Evolutionary conservation across 2,329 filamentous ascomycete genomes (phyloP), one percentile per base, ranked within the genome.

Genomic region (Cytospora paraplurivora): DNA sequence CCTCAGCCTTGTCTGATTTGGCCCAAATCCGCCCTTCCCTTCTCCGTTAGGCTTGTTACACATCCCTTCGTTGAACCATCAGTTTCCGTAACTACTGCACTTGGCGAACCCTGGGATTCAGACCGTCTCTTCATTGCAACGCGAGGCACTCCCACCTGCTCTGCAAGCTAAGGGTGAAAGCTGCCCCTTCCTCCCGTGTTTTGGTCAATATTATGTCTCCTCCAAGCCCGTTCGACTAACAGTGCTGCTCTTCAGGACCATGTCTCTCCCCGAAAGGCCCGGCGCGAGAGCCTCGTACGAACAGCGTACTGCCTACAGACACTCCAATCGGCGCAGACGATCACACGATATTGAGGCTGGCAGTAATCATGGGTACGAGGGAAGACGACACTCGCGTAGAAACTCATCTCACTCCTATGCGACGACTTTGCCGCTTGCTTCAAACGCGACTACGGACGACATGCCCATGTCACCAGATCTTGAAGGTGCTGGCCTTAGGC

Each of bases 331-430:
- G 71, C 87, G 89, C 69, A 81, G 79, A 59, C 84, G 84, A 64
- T 85, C 86, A 55, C 83, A 83, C 63, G 91, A 96, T 73, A 79
- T 91, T 71, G 92, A 96, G 74, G 80, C 87, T 44, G 87, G 85
- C 62, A 15, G 19, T 52, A 34, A n/a, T 47, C 56, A 58, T 47
- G 54, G 54, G 58, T 56, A 56, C 21, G 61, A 66, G 38, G 56
- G 53, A 34, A 61, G 55, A 12, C 34, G 53, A 44, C 64, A 63
- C 32, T 58, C 64, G 54, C 64, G 64, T 66, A 76, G 77, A 56
- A 84, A 83, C 68, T 88, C 86, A 67, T 79, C 77, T 69, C 81
- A 81, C 67, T 87, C 85, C 50, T 85, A 83, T 72, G 78, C 82
- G 71, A 85, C 88, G 62, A 86, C 85, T 50, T 80, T 84, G 69